These are phyloP conservation scores for Thelonectria rubi DNA, from an alignment of 2,329 filamentous ascomycete species.

Conservation along the genomic window DNA sequence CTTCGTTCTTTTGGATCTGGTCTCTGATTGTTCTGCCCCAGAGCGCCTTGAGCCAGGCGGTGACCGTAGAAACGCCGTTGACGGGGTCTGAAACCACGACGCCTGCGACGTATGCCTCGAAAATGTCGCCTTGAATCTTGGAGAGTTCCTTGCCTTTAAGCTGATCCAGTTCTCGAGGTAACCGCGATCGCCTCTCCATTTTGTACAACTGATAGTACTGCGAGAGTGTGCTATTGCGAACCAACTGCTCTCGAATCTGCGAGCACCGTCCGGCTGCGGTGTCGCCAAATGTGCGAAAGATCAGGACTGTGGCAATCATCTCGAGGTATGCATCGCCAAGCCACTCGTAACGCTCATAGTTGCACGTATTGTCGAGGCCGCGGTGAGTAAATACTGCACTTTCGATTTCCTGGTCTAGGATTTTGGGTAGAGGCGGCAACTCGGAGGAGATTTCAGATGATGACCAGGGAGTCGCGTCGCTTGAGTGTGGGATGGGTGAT, in stretches of 20 bases:
- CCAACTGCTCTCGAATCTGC: constrained; percentile 79
- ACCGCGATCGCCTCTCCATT: constrained; percentile 70
- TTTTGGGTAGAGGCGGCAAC: constrained; percentile 68
- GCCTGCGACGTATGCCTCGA: constrained; percentile 89
- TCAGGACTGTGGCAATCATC: constrained; percentile 76
- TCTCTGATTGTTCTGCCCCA: constrained; percentile 74
- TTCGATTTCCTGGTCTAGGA: constrained; percentile 68
- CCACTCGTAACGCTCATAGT: constrained; percentile 88
- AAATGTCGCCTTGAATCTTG: constrained; percentile 86
- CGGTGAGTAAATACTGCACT: constrained; percentile 73
- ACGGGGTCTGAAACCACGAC: constrained; percentile 73
- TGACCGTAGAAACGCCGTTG: constrained; percentile 68
- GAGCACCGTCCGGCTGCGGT: constrained; percentile 74
- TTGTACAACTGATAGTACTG: constrained; percentile 75
- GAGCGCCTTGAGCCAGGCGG: constrained; percentile 77
- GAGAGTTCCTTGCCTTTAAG: constrained; percentile 62
- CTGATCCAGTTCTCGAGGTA: constrained; percentile 55
- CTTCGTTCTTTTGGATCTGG: constrained; percentile 58
- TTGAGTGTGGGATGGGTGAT: constrained; percentile 25
- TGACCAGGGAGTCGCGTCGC: constrained; percentile 55
- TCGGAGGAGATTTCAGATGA: constrained; percentile 56
- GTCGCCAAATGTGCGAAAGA: constrained; percentile 75
- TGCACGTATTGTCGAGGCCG: constrained; percentile 50
- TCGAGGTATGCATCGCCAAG: constrained; percentile 89
- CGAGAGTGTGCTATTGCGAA: constrained; percentile 82